Evolutionary conservation across 148 eudicot genomes (phyloP).

Genomic region (Arctostaphylos glauca): DNA sequence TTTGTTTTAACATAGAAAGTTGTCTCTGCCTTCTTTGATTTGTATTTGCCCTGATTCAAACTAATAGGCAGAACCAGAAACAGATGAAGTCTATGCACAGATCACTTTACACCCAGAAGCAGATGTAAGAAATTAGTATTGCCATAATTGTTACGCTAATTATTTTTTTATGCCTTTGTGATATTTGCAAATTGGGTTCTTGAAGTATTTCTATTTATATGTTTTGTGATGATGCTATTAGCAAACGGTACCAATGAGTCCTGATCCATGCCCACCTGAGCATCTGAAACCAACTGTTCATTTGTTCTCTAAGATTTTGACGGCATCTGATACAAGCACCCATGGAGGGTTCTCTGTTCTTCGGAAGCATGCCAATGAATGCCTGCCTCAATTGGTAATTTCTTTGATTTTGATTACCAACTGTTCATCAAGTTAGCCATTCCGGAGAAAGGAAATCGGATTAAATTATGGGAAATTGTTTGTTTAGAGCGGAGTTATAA

Average conservation of each 20-base stretch:
- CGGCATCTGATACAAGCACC: conserved; percentile 95
- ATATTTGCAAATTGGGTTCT: not conserved
- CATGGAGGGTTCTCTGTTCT: conserved; percentile 98
- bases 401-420: conserved; percentile 7
- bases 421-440: not conserved
- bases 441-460: not conserved
- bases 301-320: conserved; percentile 71
- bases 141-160: not conserved
- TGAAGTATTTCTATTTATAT: not conserved
- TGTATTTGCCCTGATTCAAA: not conserved
- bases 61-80: conserved; percentile 76
- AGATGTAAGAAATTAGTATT: conserved; percentile 50
- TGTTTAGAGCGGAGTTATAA: not conserved
- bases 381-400: conserved; percentile 82
- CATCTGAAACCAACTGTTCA: conserved; percentile 50
- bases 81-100: conserved; percentile 94
- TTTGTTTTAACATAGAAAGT: not conserved
- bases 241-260: conserved; percentile 63
- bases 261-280: conserved; percentile 49
- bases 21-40: conserved; percentile 5
- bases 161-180: not conserved
- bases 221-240: conserved; percentile 25
- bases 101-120: conserved; percentile 63
- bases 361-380: conserved; percentile 87
- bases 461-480: not conserved